These are phyloP conservation scores for Penicillium simplicissimum DNA, from an alignment of 495 filamentous ascomycete species.

Conservation along the genomic window DNA sequence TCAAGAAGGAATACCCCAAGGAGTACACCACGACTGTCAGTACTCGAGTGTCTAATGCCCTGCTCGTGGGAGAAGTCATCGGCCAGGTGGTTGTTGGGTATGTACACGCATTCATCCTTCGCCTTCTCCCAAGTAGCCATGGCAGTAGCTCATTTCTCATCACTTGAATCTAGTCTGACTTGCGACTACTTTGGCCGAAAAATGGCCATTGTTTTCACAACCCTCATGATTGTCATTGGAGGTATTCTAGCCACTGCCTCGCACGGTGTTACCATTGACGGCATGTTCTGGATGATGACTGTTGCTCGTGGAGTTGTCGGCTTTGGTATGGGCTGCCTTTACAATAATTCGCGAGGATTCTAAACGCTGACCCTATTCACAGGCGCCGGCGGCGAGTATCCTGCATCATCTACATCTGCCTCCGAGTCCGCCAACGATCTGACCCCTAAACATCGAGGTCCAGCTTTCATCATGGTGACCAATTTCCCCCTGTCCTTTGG, in stretches of 20 bases:
- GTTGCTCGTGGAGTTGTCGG: conserved; percentile 50
- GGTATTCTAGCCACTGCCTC: conserved; percentile 52
- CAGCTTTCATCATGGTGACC: conserved; percentile 55
- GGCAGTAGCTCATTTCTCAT: neutral
- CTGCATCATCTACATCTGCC: conserved; percentile 46
- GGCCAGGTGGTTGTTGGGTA: conserved; percentile 53
- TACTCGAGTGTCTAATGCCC: conserved; percentile 54
- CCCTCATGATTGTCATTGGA: conserved; percentile 53
- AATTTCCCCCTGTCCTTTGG: conserved; percentile 54
- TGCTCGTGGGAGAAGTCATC: conserved; percentile 54
- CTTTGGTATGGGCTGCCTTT: conserved; percentile 32
- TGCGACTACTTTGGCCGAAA: conserved; percentile 57
- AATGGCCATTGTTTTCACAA: conserved; percentile 51
- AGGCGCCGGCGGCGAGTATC: conserved; percentile 48
- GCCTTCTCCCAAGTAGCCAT: neutral
- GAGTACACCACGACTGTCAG: conserved; percentile 46
- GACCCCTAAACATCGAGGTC: conserved; percentile 43
- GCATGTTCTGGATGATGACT: conserved; percentile 58
- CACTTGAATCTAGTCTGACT: conserved; percentile 31
- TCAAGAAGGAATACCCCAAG: conserved; percentile 48
- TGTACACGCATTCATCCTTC: neutral
- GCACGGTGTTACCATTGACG: conserved; percentile 45
- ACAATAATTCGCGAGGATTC: neutral
- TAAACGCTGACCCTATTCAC: neutral
- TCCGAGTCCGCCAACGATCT: conserved; percentile 54